A percentile compares a stretch with the other conserved stretches of the same genome.
Evolutionary conservation across 139 green algal genomes (phyloP).

Genomic region (Pycnococcus provasolii): DNA sequence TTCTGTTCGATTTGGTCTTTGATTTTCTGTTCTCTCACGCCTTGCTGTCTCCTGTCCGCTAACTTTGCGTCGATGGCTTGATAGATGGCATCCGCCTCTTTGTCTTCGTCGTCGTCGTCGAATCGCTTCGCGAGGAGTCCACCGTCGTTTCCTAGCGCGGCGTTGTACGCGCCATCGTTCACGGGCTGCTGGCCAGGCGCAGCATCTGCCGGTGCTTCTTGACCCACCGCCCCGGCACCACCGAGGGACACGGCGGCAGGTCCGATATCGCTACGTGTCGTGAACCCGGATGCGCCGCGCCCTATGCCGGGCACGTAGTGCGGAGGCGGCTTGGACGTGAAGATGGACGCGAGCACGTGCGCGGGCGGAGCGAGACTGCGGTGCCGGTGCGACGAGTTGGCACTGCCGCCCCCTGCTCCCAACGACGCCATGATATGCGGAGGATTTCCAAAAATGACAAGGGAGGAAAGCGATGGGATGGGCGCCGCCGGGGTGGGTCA

Average conservation of each 20-base stretch:
- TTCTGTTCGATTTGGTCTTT: conserved; percentile 65
- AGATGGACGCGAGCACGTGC: too few relatives aligned
- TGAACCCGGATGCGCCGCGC: conserved; percentile 92
- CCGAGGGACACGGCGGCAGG: conserved; percentile 43
- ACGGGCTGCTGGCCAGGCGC: conserved; percentile 54
- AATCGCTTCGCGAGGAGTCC: too few relatives aligned
- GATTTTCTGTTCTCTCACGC: background rate
- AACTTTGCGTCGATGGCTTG: conserved; percentile 69
- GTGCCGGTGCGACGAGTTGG: too few relatives aligned
- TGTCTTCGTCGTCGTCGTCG: conserved; percentile 72
- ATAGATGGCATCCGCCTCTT: conserved; percentile 91
- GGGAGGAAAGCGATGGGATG: too few relatives aligned
- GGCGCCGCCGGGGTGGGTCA: too few relatives aligned
- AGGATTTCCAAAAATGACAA: too few relatives aligned
- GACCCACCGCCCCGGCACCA: background rate
- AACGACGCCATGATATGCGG: too few relatives aligned
- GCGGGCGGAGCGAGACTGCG: too few relatives aligned
- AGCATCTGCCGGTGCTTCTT: conserved; percentile 11
- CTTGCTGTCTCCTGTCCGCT: conserved; percentile 78
- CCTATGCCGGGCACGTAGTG: conserved; percentile 90
- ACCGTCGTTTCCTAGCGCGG: too few relatives aligned
- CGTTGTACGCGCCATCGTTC: conserved; percentile 3
- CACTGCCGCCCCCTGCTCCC: too few relatives aligned
- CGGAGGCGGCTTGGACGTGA: conserved; percentile 35
- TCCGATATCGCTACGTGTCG: conserved; percentile 93